Evolutionary conservation across 1,139 yeast species (phyloP).

Genomic region (Suhomyces anneliseae): DNA sequence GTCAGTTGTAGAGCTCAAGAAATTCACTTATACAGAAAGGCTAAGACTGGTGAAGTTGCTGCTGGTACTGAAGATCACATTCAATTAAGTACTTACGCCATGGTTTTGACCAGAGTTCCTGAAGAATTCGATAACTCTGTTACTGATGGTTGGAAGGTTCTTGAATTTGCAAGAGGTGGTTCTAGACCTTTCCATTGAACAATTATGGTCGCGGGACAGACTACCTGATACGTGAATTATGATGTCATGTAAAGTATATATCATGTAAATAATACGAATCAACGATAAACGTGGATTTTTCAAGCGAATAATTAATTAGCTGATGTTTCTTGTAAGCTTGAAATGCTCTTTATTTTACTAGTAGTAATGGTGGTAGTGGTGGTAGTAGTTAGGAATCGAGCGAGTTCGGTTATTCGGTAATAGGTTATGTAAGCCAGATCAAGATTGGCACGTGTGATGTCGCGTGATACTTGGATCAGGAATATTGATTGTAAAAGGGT

Average conservation of each 20-base stretch:
- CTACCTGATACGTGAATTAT: background rate
- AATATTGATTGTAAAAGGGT: too few relatives aligned
- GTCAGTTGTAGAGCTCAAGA: constrained; percentile 98
- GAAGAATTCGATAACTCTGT: constrained; percentile 87
- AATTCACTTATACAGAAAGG: constrained; percentile 82
- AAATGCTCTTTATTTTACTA: too few relatives aligned
- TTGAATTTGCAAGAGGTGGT: constrained; percentile 94
- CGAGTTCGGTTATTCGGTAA: too few relatives aligned
- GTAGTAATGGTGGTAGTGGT: too few relatives aligned
- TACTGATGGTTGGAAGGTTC: constrained; percentile 96
- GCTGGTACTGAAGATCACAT: constrained; percentile 97
- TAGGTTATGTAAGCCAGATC: too few relatives aligned
- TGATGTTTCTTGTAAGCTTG: background rate
- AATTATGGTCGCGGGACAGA: background rate
- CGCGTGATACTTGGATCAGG: too few relatives aligned
- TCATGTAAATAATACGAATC: constrained; percentile 7
- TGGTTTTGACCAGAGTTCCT: constrained; percentile 91
- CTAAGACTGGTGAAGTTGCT: constrained; percentile 89
- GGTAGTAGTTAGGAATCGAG: too few relatives aligned
- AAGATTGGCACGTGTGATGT: too few relatives aligned
- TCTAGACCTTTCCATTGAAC: constrained; percentile 79
- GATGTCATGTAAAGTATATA: constrained; percentile 1
- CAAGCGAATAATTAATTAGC: background rate
- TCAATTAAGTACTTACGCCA: constrained; percentile 88
- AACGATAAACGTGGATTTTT: background rate